These are phyloP conservation scores for Rhizopogon vulgaris DNA, from an alignment of 768 basidiomycete species.

Conservation along the genomic window DNA sequence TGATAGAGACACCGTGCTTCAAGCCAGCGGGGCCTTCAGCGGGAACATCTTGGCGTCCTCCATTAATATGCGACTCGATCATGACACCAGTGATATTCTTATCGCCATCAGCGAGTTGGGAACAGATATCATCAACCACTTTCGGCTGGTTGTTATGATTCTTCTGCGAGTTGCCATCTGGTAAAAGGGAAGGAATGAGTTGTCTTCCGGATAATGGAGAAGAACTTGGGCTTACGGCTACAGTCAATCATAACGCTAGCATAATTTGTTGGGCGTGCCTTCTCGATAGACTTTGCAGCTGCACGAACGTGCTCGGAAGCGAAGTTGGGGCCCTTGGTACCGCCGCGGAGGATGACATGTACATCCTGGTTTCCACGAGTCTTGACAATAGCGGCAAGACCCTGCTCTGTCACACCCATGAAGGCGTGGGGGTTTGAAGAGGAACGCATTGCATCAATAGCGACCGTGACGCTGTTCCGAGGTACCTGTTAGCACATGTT, in stretches of 20 bases:
- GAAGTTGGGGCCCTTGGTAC: constrained; percentile 88
- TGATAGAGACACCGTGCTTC: constrained; percentile 82
- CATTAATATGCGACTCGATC: constrained; percentile 93
- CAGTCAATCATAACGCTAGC: constrained; percentile 88
- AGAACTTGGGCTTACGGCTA: constrained; percentile 47
- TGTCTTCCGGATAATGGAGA: not conserved
- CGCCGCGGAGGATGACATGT: constrained; percentile 94
- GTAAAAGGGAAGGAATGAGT: not conserved
- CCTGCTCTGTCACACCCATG: constrained; percentile 87
- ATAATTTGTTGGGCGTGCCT: constrained; percentile 45
- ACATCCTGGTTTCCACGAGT: constrained; percentile 82
- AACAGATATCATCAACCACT: constrained; percentile 64
- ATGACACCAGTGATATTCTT: constrained; percentile 87
- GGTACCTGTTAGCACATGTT: constrained; percentile 1
- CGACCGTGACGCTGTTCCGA: constrained; percentile 61
- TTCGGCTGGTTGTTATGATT: constrained; percentile 90
- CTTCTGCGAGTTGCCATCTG: constrained; percentile 95
- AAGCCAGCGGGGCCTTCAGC: constrained; percentile 56
- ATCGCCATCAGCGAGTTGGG: constrained; percentile 66
- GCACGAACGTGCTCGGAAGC: constrained; percentile 62
- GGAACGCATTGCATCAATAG: constrained; percentile 94
- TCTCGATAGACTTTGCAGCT: constrained; percentile 57
- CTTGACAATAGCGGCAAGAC: constrained; percentile 92
- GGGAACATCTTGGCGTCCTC: constrained; percentile 88
- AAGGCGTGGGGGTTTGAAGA: constrained; percentile 92